Conservation (phyloP, 495 filamentous ascomycete genomes). For the Penicillium riverlandense region DNA sequence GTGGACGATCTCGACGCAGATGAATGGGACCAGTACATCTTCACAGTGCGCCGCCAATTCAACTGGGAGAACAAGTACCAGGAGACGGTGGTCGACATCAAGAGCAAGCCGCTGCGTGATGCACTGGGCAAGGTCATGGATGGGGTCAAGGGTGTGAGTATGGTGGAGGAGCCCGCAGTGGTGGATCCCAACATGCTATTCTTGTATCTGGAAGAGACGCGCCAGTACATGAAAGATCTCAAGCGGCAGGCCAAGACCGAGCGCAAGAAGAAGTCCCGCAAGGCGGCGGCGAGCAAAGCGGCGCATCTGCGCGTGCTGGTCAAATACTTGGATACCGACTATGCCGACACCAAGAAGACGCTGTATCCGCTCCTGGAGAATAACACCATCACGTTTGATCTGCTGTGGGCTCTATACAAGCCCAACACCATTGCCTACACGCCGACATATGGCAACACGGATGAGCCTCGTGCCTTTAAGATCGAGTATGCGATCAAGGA, state of each 20-base stretch:
- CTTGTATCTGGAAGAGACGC: slow-evolving; percentile 74
- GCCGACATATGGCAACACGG: slow-evolving; percentile 67
- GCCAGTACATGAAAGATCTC: slow-evolving; percentile 56
- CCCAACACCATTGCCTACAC: slow-evolving; percentile 82
- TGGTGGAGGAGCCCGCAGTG: slow-evolving; percentile 73
- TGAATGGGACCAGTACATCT: slow-evolving; percentile 80
- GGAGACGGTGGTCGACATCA: slow-evolving; percentile 76
- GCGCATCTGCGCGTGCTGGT: slow-evolving; percentile 71
- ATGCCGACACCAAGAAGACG: slow-evolving; percentile 68
- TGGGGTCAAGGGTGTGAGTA: slow-evolving; percentile 70
- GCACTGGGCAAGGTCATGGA: slow-evolving; percentile 70
- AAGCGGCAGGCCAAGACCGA: slow-evolving; percentile 53
- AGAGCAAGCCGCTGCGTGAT: slow-evolving; percentile 71
- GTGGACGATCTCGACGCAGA: slow-evolving; percentile 62
- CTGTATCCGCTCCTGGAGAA: slow-evolving; percentile 78
- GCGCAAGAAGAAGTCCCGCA: slow-evolving; percentile 61
- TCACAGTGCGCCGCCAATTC: slow-evolving; percentile 79
- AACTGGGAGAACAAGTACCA: slow-evolving; percentile 84
- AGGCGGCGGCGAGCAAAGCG: slow-evolving; percentile 43
- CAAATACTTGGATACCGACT: slow-evolving; percentile 78
- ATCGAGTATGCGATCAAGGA: slow-evolving; percentile 74
- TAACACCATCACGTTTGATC: slow-evolving; percentile 83
- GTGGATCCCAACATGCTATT: slow-evolving; percentile 87
- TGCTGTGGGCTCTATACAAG: slow-evolving; percentile 87
- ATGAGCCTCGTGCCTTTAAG: slow-evolving; percentile 87